A percentile compares a stretch with the other conserved stretches of the same genome.
These are phyloP conservation scores for Apiosordaria backusii DNA, from an alignment of 495 filamentous ascomycete genomes.

Conservation along the genomic window DNA sequence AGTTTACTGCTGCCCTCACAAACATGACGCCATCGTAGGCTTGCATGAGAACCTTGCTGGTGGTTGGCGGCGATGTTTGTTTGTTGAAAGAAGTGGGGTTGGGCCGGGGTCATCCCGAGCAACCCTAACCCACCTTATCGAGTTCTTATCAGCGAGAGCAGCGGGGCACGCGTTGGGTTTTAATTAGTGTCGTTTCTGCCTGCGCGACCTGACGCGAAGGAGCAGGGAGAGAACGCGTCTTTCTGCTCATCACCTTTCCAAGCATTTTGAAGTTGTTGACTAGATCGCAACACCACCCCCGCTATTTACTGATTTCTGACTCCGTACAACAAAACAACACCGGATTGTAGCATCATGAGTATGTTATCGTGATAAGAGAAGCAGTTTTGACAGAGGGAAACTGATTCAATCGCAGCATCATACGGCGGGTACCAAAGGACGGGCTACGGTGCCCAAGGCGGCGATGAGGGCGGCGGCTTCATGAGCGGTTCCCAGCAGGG, in stretches of 20 bases:
- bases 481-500: slow-evolving; percentile 43
- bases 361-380: background rate
- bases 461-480: slow-evolving; percentile 47
- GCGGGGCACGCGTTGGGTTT: slow-evolving; percentile 19
- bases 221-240: slow-evolving; percentile 12
- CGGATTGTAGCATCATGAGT: slow-evolving; percentile 10
- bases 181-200: slow-evolving; percentile 4
- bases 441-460: slow-evolving; percentile 38
- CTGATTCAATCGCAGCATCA: slow-evolving; percentile 23
- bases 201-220: background rate
- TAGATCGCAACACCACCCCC: background rate
- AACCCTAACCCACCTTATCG: background rate
- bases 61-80: background rate
- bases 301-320: background rate
- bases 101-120: background rate
- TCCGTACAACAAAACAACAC: background rate
- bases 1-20: background rate
- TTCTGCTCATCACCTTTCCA: slow-evolving; percentile 8
- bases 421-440: slow-evolving; percentile 43
- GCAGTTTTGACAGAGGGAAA: background rate
- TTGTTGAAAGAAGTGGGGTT: background rate
- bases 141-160: background rate
- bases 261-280: background rate
- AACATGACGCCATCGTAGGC: slow-evolving; percentile 2
- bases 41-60: slow-evolving; percentile 1